Conservation (phyloP, 2,329 filamentous ascomycete genomes). For the Sphaerulina vaccinii region DNA sequence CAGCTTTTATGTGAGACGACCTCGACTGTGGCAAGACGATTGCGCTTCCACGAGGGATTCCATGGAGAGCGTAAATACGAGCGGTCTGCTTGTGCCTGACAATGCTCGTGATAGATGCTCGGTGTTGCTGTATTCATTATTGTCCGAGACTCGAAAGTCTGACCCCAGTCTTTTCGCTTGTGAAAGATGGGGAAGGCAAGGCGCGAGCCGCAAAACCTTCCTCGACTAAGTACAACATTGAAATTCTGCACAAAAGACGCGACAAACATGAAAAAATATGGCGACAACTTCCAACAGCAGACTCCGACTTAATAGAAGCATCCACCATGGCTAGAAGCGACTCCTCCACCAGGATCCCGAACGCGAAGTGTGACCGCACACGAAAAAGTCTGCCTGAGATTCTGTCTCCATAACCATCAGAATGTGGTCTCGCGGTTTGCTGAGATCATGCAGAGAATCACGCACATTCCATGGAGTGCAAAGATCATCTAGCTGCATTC, state of each 20-base stretch:
- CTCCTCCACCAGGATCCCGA: background rate
- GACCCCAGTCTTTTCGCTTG: too few relatives aligned
- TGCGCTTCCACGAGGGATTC: too few relatives aligned
- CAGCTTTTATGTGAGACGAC: too few relatives aligned
- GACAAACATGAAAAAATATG: background rate
- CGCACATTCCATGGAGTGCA: background rate
- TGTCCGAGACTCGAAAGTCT: too few relatives aligned
- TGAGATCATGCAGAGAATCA: background rate
- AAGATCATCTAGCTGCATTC: background rate
- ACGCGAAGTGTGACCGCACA: background rate
- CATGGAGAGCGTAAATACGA: too few relatives aligned
- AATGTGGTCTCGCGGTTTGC: constrained; percentile 6
- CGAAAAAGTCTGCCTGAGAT: background rate
- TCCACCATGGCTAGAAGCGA: background rate
- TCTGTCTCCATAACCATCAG: background rate
- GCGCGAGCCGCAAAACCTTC: too few relatives aligned
- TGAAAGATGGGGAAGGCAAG: too few relatives aligned
- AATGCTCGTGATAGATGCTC: too few relatives aligned
- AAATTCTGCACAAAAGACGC: background rate
- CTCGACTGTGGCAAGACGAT: too few relatives aligned
- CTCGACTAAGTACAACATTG: too few relatives aligned
- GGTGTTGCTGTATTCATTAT: too few relatives aligned
- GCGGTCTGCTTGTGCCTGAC: too few relatives aligned
- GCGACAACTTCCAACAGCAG: background rate
- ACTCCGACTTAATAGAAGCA: background rate